phyloP scores from a whole-genome alignment of 345 rosid species.

The Populus pruinosa region DNA sequence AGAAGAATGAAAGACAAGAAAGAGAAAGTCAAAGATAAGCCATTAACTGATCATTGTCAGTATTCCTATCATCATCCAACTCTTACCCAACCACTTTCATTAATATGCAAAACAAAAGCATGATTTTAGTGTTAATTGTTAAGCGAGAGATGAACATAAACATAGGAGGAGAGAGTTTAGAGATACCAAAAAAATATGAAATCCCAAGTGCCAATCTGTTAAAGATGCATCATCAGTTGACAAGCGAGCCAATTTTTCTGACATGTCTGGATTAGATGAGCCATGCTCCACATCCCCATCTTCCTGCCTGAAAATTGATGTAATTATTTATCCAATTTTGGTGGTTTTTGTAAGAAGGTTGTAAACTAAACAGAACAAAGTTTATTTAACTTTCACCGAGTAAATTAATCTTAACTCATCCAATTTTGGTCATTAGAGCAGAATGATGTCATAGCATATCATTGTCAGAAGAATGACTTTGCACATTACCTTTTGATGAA shows the following conservation, averaged over 20 bases:
- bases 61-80: neutral
- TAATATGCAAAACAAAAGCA: neutral
- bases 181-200: slow-evolving; percentile 80
- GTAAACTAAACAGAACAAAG: neutral
- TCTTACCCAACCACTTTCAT: neutral
- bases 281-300: slow-evolving; percentile 58
- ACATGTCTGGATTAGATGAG: slow-evolving; percentile 52
- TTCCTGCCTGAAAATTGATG: slow-evolving; percentile 65
- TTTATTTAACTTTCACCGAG: neutral
- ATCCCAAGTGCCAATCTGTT: slow-evolving; percentile 96
- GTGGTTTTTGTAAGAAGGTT: neutral
- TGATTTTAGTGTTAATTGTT: neutral
- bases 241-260: slow-evolving; percentile 61
- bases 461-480: neutral
- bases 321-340: slow-evolving; percentile 3
- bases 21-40: neutral
- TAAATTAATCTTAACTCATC: neutral
- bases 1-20: neutral
- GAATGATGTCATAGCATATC: neutral
- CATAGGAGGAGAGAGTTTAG: neutral
- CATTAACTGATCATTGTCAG: neutral
- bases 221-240: slow-evolving; percentile 71
- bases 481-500: slow-evolving; percentile 64
- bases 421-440: neutral
- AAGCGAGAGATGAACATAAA: neutral